Evolutionary conservation across 805 yeast genomes (phyloP).

Genomic region (Candida xiaguanensis): DNA sequence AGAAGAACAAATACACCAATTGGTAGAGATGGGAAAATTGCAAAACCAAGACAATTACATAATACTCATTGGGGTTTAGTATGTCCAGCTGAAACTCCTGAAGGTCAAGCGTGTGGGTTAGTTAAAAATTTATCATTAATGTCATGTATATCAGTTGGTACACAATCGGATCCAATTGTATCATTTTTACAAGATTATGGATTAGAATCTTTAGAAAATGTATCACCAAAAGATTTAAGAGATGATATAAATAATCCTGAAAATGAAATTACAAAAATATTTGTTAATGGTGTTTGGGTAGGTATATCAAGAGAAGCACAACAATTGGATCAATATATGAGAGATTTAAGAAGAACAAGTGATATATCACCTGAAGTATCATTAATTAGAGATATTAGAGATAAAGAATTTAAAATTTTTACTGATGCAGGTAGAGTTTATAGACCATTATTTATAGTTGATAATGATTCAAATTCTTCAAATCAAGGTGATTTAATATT

Average conservation of each 20-base stretch:
- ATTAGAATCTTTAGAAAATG: conserved; percentile 95
- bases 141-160: conserved; percentile 98
- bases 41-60: conserved; percentile 98
- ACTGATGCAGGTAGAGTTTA: conserved; percentile 99
- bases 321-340: conserved; percentile 84
- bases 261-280: conserved; percentile 88
- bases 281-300: conserved; percentile 98
- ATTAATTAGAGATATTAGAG: conserved; percentile 94
- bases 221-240: conserved; percentile 62
- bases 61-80: conserved; percentile 99
- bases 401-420: conserved; percentile 90
- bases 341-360: conserved; percentile 89
- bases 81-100: conserved; percentile 99
- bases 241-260: conserved; percentile 60
- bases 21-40: conserved; percentile 98
- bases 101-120: conserved; percentile 99
- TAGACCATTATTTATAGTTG: conserved; percentile 92
- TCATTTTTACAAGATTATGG: conserved; percentile 98
- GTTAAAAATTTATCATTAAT: conserved; percentile 93
- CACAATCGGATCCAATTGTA: conserved; percentile 92
- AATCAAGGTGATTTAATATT: conserved; percentile 75
- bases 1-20: conserved; percentile 99
- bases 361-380: conserved; percentile 96
- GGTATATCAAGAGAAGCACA: conserved; percentile 98
- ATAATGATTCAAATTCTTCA: conserved; percentile 70